phyloP scores from a whole-genome alignment of 1,139 yeast genomes.

The Scheffersomyces quercinus region DNA sequence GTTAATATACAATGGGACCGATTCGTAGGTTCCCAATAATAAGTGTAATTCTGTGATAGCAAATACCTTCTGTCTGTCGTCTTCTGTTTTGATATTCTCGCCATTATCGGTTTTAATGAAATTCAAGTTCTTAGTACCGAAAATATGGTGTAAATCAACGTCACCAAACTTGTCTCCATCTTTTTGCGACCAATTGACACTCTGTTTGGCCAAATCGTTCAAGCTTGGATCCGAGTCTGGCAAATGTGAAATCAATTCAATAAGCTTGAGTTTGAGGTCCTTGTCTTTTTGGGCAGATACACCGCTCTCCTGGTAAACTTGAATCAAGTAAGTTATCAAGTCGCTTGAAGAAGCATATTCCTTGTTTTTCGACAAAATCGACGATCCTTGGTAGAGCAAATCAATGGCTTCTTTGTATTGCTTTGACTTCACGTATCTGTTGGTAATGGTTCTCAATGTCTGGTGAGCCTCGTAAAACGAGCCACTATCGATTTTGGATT shows the following conservation, averaged over 20 bases:
- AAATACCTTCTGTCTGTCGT: conserved; percentile 36
- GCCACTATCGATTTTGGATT: conserved; percentile 67
- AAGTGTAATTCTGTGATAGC: conserved; percentile 56
- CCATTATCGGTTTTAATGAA: conserved; percentile 22
- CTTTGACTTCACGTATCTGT: conserved; percentile 72
- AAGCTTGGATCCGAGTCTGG: conserved; percentile 70
- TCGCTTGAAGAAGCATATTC: conserved; percentile 85
- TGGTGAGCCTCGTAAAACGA: conserved; percentile 95
- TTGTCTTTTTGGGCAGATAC: conserved; percentile 27
- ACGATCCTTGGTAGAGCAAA: conserved; percentile 68
- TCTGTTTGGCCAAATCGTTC: conserved; percentile 62
- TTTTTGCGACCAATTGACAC: conserved; percentile 64
- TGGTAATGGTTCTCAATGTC: conserved; percentile 83
- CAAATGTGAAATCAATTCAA: conserved; percentile 45
- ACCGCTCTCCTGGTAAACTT: conserved; percentile 57
- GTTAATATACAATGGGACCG: conserved; percentile 53
- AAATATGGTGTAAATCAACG: conserved; percentile 67
- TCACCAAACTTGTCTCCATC: conserved; percentile 65
- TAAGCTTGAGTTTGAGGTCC: conserved; percentile 39
- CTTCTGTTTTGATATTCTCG: conserved; percentile 19
- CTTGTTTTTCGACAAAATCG: conserved; percentile 62
- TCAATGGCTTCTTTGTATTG: conserved; percentile 73
- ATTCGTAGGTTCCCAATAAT: conserved; percentile 65
- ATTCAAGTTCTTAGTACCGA: conserved; percentile 64
- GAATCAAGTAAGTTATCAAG: conserved; percentile 70